These are phyloP conservation scores for Hypoxylon sp. DNA, from an alignment of 2,329 filamentous ascomycete genomes.

Conservation along the genomic window DNA sequence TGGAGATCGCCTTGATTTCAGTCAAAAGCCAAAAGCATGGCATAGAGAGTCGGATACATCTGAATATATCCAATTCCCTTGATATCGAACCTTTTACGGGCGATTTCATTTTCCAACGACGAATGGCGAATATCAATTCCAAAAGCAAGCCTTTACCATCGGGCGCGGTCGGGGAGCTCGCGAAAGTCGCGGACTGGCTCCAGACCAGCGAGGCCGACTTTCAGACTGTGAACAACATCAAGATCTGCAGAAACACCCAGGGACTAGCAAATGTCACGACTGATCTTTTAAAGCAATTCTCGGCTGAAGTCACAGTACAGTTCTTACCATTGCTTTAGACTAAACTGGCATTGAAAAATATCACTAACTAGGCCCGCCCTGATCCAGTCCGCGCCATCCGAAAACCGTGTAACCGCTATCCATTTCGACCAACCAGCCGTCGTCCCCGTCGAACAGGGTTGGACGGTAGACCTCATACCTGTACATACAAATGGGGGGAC, in stretches of 20 bases:
- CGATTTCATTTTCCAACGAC: background rate
- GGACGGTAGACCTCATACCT: conserved; percentile 24
- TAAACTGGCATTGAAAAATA: background rate
- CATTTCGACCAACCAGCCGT: conserved; percentile 16
- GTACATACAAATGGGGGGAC: background rate
- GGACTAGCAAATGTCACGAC: background rate
- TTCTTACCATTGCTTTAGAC: background rate
- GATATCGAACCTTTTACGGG: background rate
- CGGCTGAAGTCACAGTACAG: conserved; percentile 10
- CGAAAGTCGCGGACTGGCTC: conserved; percentile 15
- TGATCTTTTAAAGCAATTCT: conserved; percentile 16
- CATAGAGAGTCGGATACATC: background rate
- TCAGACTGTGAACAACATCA: conserved; percentile 12
- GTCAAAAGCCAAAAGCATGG: background rate
- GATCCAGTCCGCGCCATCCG: background rate
- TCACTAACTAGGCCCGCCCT: background rate
- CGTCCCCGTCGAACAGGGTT: conserved; percentile 20
- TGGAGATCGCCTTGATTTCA: background rate
- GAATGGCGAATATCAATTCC: conserved; percentile 10
- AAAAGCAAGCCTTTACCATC: conserved; percentile 14
- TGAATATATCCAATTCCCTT: background rate
- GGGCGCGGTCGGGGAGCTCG: background rate
- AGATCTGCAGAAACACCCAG: conserved; percentile 14
- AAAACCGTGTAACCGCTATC: conserved; percentile 27
- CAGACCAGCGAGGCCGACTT: conserved; percentile 13